Percentiles rank a stretch among this genome's conserved stretches.
phyloP scores from a whole-genome alignment of 805 yeast genomes.

The Suhomyces vadensis region DNA sequence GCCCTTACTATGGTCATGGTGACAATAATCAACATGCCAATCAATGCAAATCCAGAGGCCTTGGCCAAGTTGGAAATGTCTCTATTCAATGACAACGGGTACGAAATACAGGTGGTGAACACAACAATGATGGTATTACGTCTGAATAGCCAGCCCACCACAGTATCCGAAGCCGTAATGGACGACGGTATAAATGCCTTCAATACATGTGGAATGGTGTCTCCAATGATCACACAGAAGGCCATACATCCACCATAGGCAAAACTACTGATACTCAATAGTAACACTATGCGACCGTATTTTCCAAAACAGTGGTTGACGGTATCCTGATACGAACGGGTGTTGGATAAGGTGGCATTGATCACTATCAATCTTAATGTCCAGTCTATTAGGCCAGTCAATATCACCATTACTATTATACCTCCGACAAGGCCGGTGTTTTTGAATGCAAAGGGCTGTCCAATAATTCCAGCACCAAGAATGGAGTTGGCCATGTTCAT shows the following conservation, averaged over 20 bases:
- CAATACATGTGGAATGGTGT: conserved; percentile 88
- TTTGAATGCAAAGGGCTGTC: conserved; percentile 85
- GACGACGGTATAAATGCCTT: conserved; percentile 58
- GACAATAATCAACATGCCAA: conserved; percentile 82
- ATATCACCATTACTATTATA: conserved; percentile 52
- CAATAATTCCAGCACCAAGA: conserved; percentile 93
- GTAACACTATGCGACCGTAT: conserved; percentile 63
- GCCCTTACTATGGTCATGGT: conserved; percentile 72
- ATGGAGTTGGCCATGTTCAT: conserved; percentile 97
- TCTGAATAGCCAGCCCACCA: conserved; percentile 54
- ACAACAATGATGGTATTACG: conserved; percentile 71
- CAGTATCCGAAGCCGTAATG: conserved; percentile 27
- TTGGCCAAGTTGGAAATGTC: conserved; percentile 85
- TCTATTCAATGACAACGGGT: conserved; percentile 76
- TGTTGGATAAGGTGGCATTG: conserved; percentile 76
- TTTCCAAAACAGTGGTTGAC: conserved; percentile 78
- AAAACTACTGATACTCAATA: conserved; percentile 79
- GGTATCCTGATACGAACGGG: conserved; percentile 80
- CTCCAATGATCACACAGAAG: conserved; percentile 92
- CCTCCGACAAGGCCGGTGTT: conserved; percentile 83
- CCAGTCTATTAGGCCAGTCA: conserved; percentile 84
- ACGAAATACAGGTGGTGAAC: conserved; percentile 71
- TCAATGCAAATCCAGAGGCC: conserved; percentile 81
- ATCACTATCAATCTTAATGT: conserved; percentile 76
- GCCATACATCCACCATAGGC: conserved; percentile 96